These are phyloP conservation scores for Hippophae tibetana DNA, from an alignment of 306 rosid species.

Conservation along the genomic window DNA sequence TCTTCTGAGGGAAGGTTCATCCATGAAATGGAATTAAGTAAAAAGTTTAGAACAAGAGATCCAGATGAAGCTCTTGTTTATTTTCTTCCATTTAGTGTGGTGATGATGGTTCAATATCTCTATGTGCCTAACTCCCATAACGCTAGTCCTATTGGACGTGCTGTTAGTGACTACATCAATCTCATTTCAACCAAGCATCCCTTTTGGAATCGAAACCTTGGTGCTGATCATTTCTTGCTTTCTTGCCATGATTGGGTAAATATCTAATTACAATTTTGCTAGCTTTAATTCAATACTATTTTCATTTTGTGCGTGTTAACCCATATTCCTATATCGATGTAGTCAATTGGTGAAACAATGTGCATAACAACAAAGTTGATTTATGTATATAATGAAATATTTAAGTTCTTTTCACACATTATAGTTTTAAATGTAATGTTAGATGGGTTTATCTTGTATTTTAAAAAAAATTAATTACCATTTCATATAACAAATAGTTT, in stretches of 20 bases:
- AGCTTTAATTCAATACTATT: not conserved
- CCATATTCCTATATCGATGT: too few species aligned
- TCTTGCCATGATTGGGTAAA: conserved; percentile 47
- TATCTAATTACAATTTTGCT: not conserved
- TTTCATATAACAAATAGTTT: too few species aligned
- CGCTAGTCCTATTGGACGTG: conserved; percentile 13
- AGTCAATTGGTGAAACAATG: too few species aligned
- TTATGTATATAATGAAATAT: too few species aligned
- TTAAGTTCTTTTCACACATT: too few species aligned
- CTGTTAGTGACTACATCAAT: conserved; percentile 28
- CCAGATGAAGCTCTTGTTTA: conserved; percentile 30
- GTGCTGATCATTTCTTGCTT: conserved; percentile 42
- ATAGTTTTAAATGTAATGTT: too few species aligned
- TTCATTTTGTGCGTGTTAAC: too few species aligned
- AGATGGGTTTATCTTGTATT: too few species aligned
- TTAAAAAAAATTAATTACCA: too few species aligned
- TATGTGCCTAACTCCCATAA: conserved; percentile 24
- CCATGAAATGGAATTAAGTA: conserved; percentile 32
- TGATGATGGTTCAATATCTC: conserved; percentile 32
- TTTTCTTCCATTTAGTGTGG: conserved; percentile 41
- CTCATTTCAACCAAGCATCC: conserved; percentile 28
- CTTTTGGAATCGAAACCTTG: conserved; percentile 33
- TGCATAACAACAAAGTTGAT: too few species aligned
- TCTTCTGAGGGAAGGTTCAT: conserved; percentile 39
- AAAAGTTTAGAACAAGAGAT: conserved; percentile 20